Evolutionary conservation across 352 stramenopile genomes (phyloP), one percentile per base, ranked within the genome.

Genomic region (Halophytophthora polymorphica): DNA sequence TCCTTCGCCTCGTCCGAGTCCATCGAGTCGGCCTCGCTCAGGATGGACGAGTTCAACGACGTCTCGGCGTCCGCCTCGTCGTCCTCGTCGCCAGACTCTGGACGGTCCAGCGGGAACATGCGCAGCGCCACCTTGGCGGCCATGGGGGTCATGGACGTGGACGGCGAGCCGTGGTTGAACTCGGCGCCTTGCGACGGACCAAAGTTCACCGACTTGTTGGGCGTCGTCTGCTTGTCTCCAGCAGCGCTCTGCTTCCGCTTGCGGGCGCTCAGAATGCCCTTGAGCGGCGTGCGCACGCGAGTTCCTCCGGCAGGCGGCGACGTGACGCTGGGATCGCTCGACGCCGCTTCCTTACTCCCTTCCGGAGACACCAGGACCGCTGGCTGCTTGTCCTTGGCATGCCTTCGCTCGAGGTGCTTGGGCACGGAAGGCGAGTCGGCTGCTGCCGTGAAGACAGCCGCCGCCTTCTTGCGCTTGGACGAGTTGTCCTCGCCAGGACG

Each of bases 111-210:
- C 0, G 83, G 82, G 52, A 87, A 95, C 58, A 88, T 78, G 12
- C 59, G 66, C 17, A 58, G 68, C 12, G 83, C 78, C 23, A 83
- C 71, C 41, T 73, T 73, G 10, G 74, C 70, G 7, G 55, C 61
- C 81, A 95, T 88, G 0, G 82, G 84, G 4, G 84, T 95, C 82
- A 95, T 93, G 2, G 82, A 91, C n/a, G 79, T 93, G 8, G 82
- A 90, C 13, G 84, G 84, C 0, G 80, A 90, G 1, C 78, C 81
- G 31, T 77, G 55, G 22, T 90, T 86, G 62, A 93, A 95, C 52
- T 95, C 79, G 5, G 81, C 77, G 29, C 78, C 78, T 53, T 89
- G 68, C 5, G 84, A 69, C 10, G 84, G 82, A 28, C 84, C 84
- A 64, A 95, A 95, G 53, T 90, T 90, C 21, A 95, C 79, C 17